Conservation (phyloP, 2,329 filamentous ascomycete genomes). For the Lecanicillium sp. region DNA sequence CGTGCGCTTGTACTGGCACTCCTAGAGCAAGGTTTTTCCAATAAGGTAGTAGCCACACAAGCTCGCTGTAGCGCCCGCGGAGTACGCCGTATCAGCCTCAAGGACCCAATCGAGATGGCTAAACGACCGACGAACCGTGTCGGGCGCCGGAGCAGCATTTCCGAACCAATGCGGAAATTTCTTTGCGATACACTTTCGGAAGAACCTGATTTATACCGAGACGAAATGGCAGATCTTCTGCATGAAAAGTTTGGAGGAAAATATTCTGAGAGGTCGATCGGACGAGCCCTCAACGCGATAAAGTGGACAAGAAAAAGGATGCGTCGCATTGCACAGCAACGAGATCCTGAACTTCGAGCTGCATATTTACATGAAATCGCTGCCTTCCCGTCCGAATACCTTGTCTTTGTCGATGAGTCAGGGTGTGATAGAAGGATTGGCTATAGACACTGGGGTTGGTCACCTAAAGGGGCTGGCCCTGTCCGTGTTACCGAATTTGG, state of each 20-base stretch:
- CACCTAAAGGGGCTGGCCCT: conserved; percentile 19
- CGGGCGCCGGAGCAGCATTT: conserved; percentile 15
- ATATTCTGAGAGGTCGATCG: conserved; percentile 12
- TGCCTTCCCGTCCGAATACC: conserved; percentile 22
- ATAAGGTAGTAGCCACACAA: too few species aligned
- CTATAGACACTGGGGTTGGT: conserved; percentile 23
- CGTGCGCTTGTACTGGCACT: too few species aligned
- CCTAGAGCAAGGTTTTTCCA: too few species aligned
- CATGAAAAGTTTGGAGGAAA: conserved; percentile 6
- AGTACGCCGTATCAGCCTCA: conserved; percentile 1
- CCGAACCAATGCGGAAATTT: conserved; percentile 15
- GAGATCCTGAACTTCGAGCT: conserved; percentile 23
- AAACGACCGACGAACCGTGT: conserved; percentile 4
- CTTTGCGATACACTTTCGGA: conserved; percentile 16
- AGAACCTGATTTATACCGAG: conserved; percentile 16
- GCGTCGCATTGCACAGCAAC: conserved; percentile 21
- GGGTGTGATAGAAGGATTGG: conserved; percentile 24
- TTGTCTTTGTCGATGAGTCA: conserved; percentile 27
- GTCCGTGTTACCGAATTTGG: conserved; percentile 15
- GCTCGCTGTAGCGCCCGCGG: too few species aligned
- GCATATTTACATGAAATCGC: conserved; percentile 24
- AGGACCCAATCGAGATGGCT: not conserved
- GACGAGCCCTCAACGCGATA: conserved; percentile 13
- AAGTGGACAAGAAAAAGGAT: conserved; percentile 22
- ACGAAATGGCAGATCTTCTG: conserved; percentile 16